Base-by-base conservation (phyloP, 371 early-diverging fungal genomes). In the Conidiobolus incongruus region DNA sequence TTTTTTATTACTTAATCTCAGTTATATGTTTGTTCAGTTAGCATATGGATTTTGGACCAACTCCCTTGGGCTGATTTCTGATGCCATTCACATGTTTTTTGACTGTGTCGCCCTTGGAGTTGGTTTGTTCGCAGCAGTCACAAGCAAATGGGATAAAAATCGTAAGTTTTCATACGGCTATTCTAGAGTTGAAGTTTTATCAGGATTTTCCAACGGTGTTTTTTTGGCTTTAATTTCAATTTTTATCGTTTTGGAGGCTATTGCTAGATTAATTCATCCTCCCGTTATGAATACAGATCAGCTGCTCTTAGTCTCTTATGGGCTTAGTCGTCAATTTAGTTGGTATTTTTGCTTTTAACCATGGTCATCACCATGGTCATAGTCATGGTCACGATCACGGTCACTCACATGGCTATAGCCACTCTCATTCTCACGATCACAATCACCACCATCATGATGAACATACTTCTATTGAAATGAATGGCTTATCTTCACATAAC, bases 11-110 rank as follows among this genome's bases (percentile, higher is more conserved):
- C 68, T 94, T 44, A 94, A 94, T 57, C 58, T 94, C n/a, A 69
- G 76, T 2, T 92, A 89, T 52, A 91, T 89, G 77, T 71, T 81
- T 55, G 81, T 94, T 15, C 90, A 91, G 59, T 63, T 86, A 38
- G 58, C 81, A 10, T 91, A 88, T 47, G 92, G 90, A 29, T 68
- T 75, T 44, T 84, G 81, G 74, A 85, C 89, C 17, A 86, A 89
- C 61, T 83, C 84, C 45, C 60, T 95, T 35, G 91, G 92, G 4
- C 70, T 95, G 29, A 85, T 85, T 32, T 83, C 89, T 31, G 95
- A 95, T 60, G 84, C 91, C 16, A 85, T 92, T 36, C 95, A 95
- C 58, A 95, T 95, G 95, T 72, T 91, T 47, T 95, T 95, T 60
- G 95, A 95, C 53, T 89, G 86, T 47, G 61, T 88, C 50, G 92